These are phyloP conservation scores for Setaria italica DNA, from an alignment of 202 grass and related monocot species.

Conservation along the genomic window DNA sequence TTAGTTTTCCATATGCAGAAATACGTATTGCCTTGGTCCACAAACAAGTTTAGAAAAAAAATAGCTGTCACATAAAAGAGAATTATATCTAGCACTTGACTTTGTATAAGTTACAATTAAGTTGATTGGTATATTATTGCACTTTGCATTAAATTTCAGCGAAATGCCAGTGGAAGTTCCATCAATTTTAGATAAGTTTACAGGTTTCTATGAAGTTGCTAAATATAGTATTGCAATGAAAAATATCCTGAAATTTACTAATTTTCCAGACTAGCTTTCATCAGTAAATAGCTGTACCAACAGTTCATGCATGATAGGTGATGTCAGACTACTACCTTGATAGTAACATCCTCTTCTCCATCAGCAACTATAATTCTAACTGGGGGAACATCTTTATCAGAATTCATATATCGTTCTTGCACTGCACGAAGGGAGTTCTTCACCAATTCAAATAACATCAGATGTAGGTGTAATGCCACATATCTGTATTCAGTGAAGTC, in stretches of 20 bases:
- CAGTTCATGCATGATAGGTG: conserved; percentile 29
- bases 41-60: conserved; percentile 5
- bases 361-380: conserved; percentile 91
- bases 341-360: conserved; percentile 93
- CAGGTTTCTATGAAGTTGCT: background rate
- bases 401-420: conserved; percentile 90
- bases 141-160: background rate
- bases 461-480: conserved; percentile 80
- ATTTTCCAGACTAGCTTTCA: conserved; percentile 24
- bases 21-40: background rate
- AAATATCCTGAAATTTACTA: conserved; percentile 12
- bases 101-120: background rate
- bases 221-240: background rate
- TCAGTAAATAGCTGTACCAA: background rate
- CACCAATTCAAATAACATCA: conserved; percentile 97
- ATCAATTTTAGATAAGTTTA: background rate
- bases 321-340: conserved; percentile 68
- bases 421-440: conserved; percentile 96
- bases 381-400: conserved; percentile 78
- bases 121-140: background rate
- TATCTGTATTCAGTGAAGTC: conserved; percentile 62
- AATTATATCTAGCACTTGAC: background rate
- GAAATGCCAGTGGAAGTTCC: background rate
- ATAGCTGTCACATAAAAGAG: background rate
- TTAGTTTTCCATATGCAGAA: conserved; percentile 8